These are phyloP conservation scores for Vaccinium macrocarpon DNA, from an alignment of 148 eudicot species.

Conservation along the genomic window DNA sequence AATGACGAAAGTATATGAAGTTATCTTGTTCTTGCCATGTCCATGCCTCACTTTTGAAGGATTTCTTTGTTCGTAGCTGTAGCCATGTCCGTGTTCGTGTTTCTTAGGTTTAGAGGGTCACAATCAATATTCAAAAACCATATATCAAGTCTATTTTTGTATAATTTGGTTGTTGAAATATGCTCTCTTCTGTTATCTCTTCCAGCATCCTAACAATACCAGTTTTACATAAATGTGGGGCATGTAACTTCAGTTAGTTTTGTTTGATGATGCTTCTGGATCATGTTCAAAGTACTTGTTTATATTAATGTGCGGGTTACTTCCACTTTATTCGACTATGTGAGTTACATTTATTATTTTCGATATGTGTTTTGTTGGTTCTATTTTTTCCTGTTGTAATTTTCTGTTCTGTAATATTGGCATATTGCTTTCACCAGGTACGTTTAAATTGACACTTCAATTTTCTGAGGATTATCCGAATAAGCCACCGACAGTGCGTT, in stretches of 20 bases:
- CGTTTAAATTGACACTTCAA: conserved; percentile 56
- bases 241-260: neutral
- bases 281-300: neutral
- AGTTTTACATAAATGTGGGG: neutral
- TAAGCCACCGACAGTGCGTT: conserved; percentile 60
- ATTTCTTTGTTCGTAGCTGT: too few relatives aligned
- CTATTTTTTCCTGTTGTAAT: neutral
- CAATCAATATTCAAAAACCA: neutral
- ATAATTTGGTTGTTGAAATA: neutral
- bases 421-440: conserved; percentile 32
- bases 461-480: conserved; percentile 58
- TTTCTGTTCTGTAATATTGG: neutral
- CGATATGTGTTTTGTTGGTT: neutral
- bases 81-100: neutral
- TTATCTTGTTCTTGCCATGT: neutral
- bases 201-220: neutral
- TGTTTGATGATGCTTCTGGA: neutral
- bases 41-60: neutral
- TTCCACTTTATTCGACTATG: neutral
- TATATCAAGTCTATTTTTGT: neutral
- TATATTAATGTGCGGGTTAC: neutral
- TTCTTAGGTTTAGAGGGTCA: neutral
- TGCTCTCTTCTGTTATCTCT: neutral
- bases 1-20: too few relatives aligned
- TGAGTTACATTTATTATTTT: neutral